Percentiles rank a stretch among this genome's conserved stretches.
Evolutionary conservation across 345 rosid species (phyloP).

Genomic region (Gossypium rotundifolium): DNA sequence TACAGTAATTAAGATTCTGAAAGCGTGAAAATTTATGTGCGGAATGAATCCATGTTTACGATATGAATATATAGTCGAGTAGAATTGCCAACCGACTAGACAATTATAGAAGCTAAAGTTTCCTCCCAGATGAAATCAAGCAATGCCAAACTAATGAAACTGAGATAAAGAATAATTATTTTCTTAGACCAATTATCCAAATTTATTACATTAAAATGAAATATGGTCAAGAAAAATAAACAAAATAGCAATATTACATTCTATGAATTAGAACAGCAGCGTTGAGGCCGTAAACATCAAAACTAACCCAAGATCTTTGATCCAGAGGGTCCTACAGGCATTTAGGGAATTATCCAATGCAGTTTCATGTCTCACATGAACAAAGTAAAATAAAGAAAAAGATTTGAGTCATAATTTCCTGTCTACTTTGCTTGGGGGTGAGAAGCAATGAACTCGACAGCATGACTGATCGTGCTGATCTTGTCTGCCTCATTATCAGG

Average conservation of each 20-base stretch:
- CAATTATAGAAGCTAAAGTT: background rate
- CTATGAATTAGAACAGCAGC: background rate
- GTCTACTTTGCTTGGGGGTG: background rate
- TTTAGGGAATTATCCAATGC: background rate
- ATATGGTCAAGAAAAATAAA: background rate
- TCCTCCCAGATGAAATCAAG: background rate
- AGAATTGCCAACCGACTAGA: too few relatives aligned
- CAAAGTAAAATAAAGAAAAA: background rate
- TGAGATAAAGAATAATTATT: background rate
- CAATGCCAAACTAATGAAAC: background rate
- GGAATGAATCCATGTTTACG: too few relatives aligned
- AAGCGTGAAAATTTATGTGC: too few relatives aligned
- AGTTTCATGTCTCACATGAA: background rate
- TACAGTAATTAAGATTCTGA: too few relatives aligned
- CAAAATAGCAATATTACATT: background rate
- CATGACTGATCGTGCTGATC: background rate
- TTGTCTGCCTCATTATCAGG: slow-evolving; percentile 1
- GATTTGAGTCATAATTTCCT: background rate
- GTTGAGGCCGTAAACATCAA: background rate
- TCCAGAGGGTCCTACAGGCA: background rate
- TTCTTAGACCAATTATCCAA: background rate
- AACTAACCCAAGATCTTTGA: background rate
- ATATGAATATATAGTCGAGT: too few relatives aligned
- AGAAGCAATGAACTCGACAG: background rate
- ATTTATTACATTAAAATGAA: background rate